Evolutionary conservation across 495 filamentous ascomycete species (phyloP), one percentile per base, ranked within the genome.

Genomic region (Talaromyces trachyspermus): DNA sequence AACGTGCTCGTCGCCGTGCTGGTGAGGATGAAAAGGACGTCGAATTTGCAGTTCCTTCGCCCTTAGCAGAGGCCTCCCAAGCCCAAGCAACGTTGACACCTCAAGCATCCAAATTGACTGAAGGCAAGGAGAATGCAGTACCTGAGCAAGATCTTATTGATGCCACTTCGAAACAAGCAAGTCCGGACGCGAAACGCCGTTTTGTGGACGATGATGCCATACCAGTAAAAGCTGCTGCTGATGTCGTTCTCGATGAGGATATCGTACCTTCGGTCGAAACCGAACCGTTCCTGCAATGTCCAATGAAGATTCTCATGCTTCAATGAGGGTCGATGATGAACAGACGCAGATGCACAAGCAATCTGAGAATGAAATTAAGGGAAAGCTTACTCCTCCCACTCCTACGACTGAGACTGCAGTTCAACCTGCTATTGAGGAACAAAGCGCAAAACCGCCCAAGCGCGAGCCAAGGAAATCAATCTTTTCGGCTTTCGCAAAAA

Each of bases 11-110:
- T 43, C 77, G 73, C 20, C 72, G 59, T 42, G 71, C 65, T 17
- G 74, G 71, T 18, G 79, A 81, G 56, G 80, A 76, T 29, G 79
- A 88, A 55, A 72, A 80, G 24, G 81, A 89, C 10, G 82, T 83
- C 15, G 69, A 74, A 39, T 89, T 88, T 61, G 86, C 85, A 33
- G 74, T 74, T 15, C 75, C 81, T n/a, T 70, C 69, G 11, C 59
- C 68, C 24, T 41, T 73, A 48, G 52, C 65, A 4, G 76, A 81
- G 48, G 57, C 62, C 4, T 50, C 53, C 24, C 67, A 72, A 17
- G 61, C 57, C 14, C 63, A 70, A 45, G 47, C 63, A 15, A 51
- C 65, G 9, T 61, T 66, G 5, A 58, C 56, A 14, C 48, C 58
- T 12, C 40, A 49, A 33, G 40, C 60, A 5, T 54, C 65, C 14